A percentile compares a stretch with the other conserved stretches of the same genome.
Conservation (phyloP, 139 green algal species). For the Diplosphaera chodatii region DNA sequence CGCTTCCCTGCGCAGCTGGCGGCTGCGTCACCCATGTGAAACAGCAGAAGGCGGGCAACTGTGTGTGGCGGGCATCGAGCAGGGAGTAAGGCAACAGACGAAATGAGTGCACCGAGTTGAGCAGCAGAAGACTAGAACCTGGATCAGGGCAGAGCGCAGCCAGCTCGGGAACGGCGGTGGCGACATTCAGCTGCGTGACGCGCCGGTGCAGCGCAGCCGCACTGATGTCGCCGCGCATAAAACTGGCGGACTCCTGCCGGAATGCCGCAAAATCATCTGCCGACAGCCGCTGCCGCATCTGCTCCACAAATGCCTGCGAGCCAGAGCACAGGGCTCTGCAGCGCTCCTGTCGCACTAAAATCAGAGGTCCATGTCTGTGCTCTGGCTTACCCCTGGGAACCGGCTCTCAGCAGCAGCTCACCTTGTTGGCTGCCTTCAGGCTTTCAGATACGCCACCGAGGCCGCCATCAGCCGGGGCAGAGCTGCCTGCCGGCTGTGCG, state of each 20-base stretch:
- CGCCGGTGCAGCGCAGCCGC: constrained; percentile 36
- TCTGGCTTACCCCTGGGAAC: too few species aligned
- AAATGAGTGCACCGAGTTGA: too few species aligned
- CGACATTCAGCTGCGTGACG: constrained; percentile 45
- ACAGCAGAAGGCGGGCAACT: too few species aligned
- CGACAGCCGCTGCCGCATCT: constrained; percentile 43
- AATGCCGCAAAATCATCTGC: constrained; percentile 44
- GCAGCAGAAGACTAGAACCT: neutral
- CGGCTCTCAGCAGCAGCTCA: constrained; percentile 2
- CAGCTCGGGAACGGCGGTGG: constrained; percentile 51
- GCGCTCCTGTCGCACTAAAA: too few species aligned
- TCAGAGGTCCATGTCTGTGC: too few species aligned
- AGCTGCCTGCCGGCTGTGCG: neutral
- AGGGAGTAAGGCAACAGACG: too few species aligned
- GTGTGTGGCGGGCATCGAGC: too few species aligned
- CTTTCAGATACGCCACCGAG: constrained; percentile 40
- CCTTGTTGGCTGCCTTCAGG: constrained; percentile 56
- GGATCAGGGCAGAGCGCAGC: constrained; percentile 55
- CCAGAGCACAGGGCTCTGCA: neutral
- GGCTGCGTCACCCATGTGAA: too few species aligned
- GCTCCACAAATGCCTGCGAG: constrained; percentile 53
- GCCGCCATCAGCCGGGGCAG: neutral
- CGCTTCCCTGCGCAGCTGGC: constrained; percentile 20
- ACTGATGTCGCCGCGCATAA: constrained; percentile 32
- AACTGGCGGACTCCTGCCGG: constrained; percentile 33